phyloP scores from a whole-genome alignment of 768 basidiomycete species.

The Thelephora ganbajun region DNA sequence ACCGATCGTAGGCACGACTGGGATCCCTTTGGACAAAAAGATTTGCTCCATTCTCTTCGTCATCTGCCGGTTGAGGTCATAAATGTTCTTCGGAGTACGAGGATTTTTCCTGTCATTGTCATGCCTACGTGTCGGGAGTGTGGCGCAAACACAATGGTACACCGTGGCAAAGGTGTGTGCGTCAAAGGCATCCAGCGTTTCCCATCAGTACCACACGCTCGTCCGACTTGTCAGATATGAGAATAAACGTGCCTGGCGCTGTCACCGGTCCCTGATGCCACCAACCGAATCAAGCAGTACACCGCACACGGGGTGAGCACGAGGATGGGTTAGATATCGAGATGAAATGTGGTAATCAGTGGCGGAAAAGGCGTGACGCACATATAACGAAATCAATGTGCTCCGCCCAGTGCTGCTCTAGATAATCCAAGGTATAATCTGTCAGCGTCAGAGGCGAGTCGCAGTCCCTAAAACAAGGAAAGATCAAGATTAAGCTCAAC shows the following conservation, averaged over 20 bases:
- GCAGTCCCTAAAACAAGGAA: conserved; percentile 37
- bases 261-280: conserved; percentile 58
- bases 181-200: too few species aligned
- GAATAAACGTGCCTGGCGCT: conserved; percentile 39
- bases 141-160: neutral
- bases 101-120: conserved; percentile 77
- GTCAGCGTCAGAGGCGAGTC: conserved; percentile 73
- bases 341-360: too few species aligned
- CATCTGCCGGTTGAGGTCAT: conserved; percentile 52
- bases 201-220: too few species aligned
- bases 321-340: neutral
- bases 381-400: conserved; percentile 88
- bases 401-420: conserved; percentile 66
- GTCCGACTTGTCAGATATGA: neutral
- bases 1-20: conserved; percentile 75
- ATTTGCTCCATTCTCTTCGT: conserved; percentile 56
- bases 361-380: conserved; percentile 19
- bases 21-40: conserved; percentile 59
- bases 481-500: too few species aligned
- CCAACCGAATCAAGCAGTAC: neutral
- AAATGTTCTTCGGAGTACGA: conserved; percentile 70
- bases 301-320: neutral
- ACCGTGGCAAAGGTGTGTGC: neutral
- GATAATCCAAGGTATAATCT: conserved; percentile 69
- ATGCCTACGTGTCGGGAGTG: conserved; percentile 32